Percentiles rank a stretch among this genome's conserved stretches.
Evolutionary conservation across 2,329 filamentous ascomycete genomes (phyloP).

Genomic region (Leptographium lundbergii): DNA sequence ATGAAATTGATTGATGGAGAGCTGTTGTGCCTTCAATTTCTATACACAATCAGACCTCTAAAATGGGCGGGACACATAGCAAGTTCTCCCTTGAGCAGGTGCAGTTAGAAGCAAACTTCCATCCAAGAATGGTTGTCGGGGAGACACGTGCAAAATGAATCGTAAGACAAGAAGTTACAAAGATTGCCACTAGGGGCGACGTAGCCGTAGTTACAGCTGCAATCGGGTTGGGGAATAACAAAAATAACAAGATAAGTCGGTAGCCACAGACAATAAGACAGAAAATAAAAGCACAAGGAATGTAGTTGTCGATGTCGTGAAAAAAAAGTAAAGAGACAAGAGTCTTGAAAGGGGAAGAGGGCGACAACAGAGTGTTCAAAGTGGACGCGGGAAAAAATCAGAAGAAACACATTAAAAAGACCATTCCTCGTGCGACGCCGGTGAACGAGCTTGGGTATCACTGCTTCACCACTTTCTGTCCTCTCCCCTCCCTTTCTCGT

Average conservation of each 20-base stretch:
- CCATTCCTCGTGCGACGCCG: slow-evolving; percentile 9
- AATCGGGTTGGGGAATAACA: background rate
- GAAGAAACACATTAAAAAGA: slow-evolving; percentile 5
- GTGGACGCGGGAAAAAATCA: background rate
- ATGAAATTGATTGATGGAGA: background rate
- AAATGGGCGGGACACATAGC: background rate
- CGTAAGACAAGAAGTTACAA: slow-evolving; percentile 1
- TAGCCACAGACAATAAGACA: background rate
- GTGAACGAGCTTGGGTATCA: slow-evolving; percentile 13
- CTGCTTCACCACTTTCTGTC: slow-evolving; percentile 7
- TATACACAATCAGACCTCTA: background rate
- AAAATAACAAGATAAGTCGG: background rate
- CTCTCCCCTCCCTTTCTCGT: slow-evolving; percentile 1
- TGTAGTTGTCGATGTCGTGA: background rate
- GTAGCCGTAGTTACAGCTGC: background rate
- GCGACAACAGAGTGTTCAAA: background rate
- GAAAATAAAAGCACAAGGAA: background rate
- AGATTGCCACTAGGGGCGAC: background rate
- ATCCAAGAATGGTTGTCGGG: background rate
- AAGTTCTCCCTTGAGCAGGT: background rate
- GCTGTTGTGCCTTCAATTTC: background rate
- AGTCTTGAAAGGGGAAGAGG: background rate
- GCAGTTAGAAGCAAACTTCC: background rate
- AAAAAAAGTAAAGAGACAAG: background rate
- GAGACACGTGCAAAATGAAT: background rate